phyloP scores from a whole-genome alignment of 2,329 filamentous ascomycete genomes.

The Fusarium keratoplasticum region DNA sequence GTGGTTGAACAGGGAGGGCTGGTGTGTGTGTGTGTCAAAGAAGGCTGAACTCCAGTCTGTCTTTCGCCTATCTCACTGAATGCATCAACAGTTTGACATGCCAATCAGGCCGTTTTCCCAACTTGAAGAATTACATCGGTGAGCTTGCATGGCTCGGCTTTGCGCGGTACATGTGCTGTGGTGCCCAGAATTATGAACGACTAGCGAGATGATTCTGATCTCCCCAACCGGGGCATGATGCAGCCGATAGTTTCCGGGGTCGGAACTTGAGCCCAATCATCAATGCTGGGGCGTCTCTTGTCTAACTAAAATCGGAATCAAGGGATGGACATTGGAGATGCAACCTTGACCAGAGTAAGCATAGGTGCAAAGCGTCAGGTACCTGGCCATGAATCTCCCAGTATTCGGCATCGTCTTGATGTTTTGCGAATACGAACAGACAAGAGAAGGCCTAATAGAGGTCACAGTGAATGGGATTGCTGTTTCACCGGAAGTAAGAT shows the following conservation, averaged over 20 bases:
- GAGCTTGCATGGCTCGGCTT: conserved; percentile 20
- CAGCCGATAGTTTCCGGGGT: conserved; percentile 20
- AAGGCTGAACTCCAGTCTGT: neutral
- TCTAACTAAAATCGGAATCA: neutral
- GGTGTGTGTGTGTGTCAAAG: neutral
- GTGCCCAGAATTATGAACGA: neutral
- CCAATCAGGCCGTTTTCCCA: neutral
- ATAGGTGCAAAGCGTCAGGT: neutral
- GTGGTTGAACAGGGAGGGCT: neutral
- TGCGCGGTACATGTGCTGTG: conserved; percentile 1
- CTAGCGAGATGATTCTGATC: neutral
- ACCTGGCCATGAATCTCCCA: neutral
- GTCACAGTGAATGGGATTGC: neutral
- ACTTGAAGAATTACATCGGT: neutral
- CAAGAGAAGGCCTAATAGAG: neutral
- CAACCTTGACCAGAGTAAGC: neutral
- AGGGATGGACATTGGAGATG: neutral
- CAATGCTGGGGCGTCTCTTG: neutral
- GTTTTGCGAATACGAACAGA: neutral
- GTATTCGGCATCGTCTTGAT: neutral
- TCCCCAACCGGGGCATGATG: neutral
- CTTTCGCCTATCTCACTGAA: neutral
- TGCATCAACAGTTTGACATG: neutral
- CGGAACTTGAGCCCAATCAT: neutral
- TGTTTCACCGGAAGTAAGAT: neutral